These are phyloP conservation scores for Apophysomyces variabilis DNA, from an alignment of 371 early-diverging fungal genomes.

Conservation along the genomic window DNA sequence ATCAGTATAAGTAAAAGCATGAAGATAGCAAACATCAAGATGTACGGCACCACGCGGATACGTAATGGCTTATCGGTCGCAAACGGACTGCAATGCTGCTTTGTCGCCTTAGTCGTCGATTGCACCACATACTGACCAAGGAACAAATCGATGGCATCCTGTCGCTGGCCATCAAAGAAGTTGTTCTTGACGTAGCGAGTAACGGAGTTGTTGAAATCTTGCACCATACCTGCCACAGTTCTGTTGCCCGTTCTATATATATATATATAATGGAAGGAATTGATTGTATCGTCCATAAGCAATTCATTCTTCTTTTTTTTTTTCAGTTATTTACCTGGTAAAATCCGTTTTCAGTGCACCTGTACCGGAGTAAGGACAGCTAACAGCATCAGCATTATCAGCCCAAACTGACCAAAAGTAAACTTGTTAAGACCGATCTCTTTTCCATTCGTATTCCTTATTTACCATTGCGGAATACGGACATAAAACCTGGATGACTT, in stretches of 20 bases:
- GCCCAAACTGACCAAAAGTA: conserved; percentile 82
- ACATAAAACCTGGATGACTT: conserved; percentile 46
- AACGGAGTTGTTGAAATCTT: conserved; percentile 83
- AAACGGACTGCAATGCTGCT: conserved; percentile 32
- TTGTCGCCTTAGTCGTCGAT: neutral
- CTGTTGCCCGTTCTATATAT: conserved; percentile 78
- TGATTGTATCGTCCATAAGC: neutral
- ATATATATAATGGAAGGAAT: neutral
- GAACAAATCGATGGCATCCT: conserved; percentile 86
- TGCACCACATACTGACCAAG: conserved; percentile 70
- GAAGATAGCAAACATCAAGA: conserved; percentile 46
- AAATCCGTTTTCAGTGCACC: conserved; percentile 98
- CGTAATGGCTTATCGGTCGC: conserved; percentile 41
- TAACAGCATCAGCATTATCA: conserved; percentile 98
- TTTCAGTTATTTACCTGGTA: conserved; percentile 66
- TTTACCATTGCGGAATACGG: conserved; percentile 49
- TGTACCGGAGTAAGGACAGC: conserved; percentile 96
- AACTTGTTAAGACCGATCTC: neutral
- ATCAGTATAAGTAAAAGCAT: conserved; percentile 50
- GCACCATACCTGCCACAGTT: conserved; percentile 80
- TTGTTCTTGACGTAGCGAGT: conserved; percentile 92
- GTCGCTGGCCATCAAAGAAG: conserved; percentile 90
- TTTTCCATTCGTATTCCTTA: neutral
- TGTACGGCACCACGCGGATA: conserved; percentile 54
- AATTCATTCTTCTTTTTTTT: neutral